Conservation (phyloP, 805 yeast species). For the Saccharomyces cerevisiae region DNA sequence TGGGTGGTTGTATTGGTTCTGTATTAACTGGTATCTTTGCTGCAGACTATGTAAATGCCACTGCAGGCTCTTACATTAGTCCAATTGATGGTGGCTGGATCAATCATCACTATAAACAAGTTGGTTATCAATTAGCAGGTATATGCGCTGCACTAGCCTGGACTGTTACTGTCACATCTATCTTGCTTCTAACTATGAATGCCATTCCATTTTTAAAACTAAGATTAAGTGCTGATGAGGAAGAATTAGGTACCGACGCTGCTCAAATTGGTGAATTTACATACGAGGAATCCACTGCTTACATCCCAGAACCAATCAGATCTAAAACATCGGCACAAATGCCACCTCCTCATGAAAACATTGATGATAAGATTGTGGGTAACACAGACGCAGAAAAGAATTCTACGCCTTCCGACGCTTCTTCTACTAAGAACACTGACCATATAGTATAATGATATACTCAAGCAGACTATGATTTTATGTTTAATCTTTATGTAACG, state of each 20-base stretch:
- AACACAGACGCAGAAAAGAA: neutral
- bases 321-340: constrained; percentile 35
- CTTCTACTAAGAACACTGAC: neutral
- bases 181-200: constrained; percentile 60
- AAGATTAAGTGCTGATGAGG: constrained; percentile 80
- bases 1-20: constrained; percentile 84
- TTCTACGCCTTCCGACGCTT: neutral
- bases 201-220: constrained; percentile 71
- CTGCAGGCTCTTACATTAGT: constrained; percentile 54
- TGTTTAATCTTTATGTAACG: neutral
- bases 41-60: constrained; percentile 77
- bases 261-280: constrained; percentile 89
- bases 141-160: constrained; percentile 61
- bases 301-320: constrained; percentile 73
- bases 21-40: constrained; percentile 87
- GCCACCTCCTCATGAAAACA: constrained; percentile 24
- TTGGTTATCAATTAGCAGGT: constrained; percentile 84
- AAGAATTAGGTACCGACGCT: constrained; percentile 78
- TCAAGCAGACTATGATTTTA: neutral
- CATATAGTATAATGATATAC: neutral
- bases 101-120: constrained; percentile 71
- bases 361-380: constrained; percentile 30
- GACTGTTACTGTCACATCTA: constrained; percentile 66
- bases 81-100: constrained; percentile 81
- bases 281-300: constrained; percentile 53